Evolutionary conservation across 1,284 basidiomycete species (phyloP), one percentile per base, ranked within the genome.

Genomic region (Wolfiporia cocos): DNA sequence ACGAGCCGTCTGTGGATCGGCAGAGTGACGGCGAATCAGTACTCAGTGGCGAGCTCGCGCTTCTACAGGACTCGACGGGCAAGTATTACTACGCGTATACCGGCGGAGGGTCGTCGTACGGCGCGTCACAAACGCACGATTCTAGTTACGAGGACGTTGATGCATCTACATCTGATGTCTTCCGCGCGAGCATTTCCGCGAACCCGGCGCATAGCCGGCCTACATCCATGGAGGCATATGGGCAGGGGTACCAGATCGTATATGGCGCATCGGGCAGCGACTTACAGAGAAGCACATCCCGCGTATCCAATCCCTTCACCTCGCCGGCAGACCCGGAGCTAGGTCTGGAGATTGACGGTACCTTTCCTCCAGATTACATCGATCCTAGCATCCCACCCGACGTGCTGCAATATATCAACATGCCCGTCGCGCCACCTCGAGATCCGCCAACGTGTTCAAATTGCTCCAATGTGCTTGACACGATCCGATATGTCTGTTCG

Each of bases 401-500:
- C 48, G 66, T 81, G 2, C 61, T 78, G 3, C 73, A 71, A 24
- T 81, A 70, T 55, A 63, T 78, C 21, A 37, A 66, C 10, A 53
- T 60, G 19, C 71, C 62, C 20, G 63, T 67, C 0, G 76, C 78
- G 12, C 79, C 86, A 3, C 75, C 78, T 1, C 73, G 76, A 14
- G 70, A 78, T 24, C 76, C 89, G 4, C 88, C 87, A 0, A 76
- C 80, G 47, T 94, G 91, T 61, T 91, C 89, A 0, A 76, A 79
- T 22, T 95, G 91, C 53, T 85, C 85, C 12, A 59, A 73, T 0
- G 56, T 80, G 4, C 68, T 95, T 7, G 83, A 91, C 44, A 73
- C 78, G 17, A 81, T 93, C 62, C 81, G 88, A 37, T 94, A 94
- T 57, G 82, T 92, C 12, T 95, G 91, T 56, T 75, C 81, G 5